Base-by-base conservation (phyloP, 768 basidiomycete genomes). In the Gelatoporia subvermispora region DNA sequence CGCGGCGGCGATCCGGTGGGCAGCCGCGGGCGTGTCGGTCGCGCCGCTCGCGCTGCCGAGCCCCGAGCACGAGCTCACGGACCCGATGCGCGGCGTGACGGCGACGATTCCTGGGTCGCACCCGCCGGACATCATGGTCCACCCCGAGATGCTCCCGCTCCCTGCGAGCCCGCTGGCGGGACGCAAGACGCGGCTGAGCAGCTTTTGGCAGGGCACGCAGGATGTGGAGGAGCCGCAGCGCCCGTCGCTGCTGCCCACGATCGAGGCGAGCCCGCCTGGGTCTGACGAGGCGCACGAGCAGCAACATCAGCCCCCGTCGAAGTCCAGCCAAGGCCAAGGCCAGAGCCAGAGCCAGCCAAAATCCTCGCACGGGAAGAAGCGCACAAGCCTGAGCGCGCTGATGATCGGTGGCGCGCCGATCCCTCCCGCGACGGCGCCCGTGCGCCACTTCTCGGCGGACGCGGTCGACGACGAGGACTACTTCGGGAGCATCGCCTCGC, bases 61-160 rank as follows among this genome's bases (percentile, higher is more conserved):
- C 10, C 93, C 93, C 0, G 93, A 97, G 61, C 84, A 88, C 56
- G 93, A 96, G 61, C 77, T 95, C 21, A 85, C 85, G 9, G 93
- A 96, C 66, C 93, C 93, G 0, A 84, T 96, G 81, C 81, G 88
- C 34, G 81, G 82, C 28, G 76, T 85, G 18, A 82, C 76, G 8
- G 73, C 85, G 21, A 71, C 79, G 8, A 77, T 87, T 38, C 85
- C 87, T 1, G 78, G 84, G 20, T 75, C 79, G 9, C 80, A 83
- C 61, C 71, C 72, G 45, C 52, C 61, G 49, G 60, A 60, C 41
- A 35, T 35, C 50, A 25, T 47, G 21, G 23, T 22, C 36, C 16
- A 60, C 16, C 61, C 57, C 42, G 39, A 66, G 8, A 43, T 18
- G 13, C 20, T 68, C 18, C 65, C 73, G 0, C 58, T 62, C 16